phyloP scores from a whole-genome alignment of 768 basidiomycete species.

The Russula sp. region DNA sequence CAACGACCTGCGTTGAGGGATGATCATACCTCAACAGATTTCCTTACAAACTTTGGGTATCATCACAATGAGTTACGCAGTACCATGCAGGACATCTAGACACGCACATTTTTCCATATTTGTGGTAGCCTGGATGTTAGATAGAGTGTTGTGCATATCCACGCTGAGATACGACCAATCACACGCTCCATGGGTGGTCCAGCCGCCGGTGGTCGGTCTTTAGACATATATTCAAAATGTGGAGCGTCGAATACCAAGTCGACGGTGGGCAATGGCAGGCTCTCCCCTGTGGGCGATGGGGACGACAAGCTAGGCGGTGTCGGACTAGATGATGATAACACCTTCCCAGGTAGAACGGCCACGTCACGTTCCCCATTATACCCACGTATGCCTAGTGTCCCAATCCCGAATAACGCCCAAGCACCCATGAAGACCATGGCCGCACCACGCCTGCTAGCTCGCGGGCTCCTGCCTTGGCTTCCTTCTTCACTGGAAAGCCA shows the following conservation, averaged over 20 bases:
- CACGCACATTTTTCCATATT: conserved; percentile 97
- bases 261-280: conserved; percentile 6
- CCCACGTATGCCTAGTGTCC: conserved; percentile 44
- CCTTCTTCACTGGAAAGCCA: conserved; percentile 18
- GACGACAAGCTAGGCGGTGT: not conserved
- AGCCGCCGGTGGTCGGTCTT: conserved; percentile 31
- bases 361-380: conserved; percentile 34
- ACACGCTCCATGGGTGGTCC: conserved; percentile 50
- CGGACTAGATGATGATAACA: conserved; percentile 39
- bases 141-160: conserved; percentile 91
- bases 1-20: not conserved
- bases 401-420: conserved; percentile 71
- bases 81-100: conserved; percentile 1
- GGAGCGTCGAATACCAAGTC: conserved; percentile 20
- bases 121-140: conserved; percentile 93
- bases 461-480: conserved; percentile 42
- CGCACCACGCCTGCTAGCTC: conserved; percentile 65
- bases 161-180: conserved; percentile 88
- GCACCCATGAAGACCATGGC: conserved; percentile 79
- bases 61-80: conserved; percentile 10
- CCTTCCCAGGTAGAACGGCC: conserved; percentile 45
- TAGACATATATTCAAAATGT: not conserved
- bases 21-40: conserved; percentile 74
- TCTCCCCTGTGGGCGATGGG: conserved; percentile 7
- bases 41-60: conserved; percentile 64